Evolutionary conservation across 768 basidiomycete species (phyloP).

Genomic region (Lactarius hengduanensis): DNA sequence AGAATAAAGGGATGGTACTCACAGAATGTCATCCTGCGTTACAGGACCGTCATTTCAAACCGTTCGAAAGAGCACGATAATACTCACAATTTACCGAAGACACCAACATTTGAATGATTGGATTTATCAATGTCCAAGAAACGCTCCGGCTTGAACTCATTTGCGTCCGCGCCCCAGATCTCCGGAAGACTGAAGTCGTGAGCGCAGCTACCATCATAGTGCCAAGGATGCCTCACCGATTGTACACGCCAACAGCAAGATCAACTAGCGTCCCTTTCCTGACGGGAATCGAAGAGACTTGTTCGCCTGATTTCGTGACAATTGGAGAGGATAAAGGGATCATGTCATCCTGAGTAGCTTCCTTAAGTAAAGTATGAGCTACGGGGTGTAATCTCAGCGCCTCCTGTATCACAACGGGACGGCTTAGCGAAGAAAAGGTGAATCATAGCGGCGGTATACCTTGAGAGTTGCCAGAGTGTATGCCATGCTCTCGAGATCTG

Average conservation of each 20-base stretch:
- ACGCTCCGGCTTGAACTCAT: slow-evolving; percentile 11
- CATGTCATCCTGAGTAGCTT: slow-evolving; percentile 28
- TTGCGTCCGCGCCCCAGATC: slow-evolving; percentile 11
- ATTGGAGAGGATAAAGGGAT: slow-evolving; percentile 27
- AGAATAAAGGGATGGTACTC: background rate
- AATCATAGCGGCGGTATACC: background rate
- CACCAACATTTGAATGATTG: background rate
- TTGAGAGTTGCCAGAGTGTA: slow-evolving; percentile 9
- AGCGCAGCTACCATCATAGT: background rate
- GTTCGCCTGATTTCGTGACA: slow-evolving; percentile 4
- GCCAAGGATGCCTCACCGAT: background rate
- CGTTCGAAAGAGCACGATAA: background rate
- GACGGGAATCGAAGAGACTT: slow-evolving; percentile 10
- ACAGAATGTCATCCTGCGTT: slow-evolving; percentile 13
- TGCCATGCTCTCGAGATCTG: slow-evolving; percentile 9
- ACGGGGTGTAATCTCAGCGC: slow-evolving; percentile 25
- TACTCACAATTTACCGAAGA: slow-evolving; percentile 5
- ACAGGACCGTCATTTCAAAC: background rate
- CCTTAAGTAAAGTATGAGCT: slow-evolving; percentile 1
- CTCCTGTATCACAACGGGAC: background rate
- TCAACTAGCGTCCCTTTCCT: slow-evolving; percentile 11
- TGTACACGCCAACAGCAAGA: slow-evolving; percentile 7
- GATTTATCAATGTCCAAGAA: slow-evolving; percentile 6
- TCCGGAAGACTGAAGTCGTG: slow-evolving; percentile 4
- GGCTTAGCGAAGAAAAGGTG: background rate